Evolutionary conservation across 1,139 yeast species (phyloP).

Genomic region (Yarrowia galli): DNA sequence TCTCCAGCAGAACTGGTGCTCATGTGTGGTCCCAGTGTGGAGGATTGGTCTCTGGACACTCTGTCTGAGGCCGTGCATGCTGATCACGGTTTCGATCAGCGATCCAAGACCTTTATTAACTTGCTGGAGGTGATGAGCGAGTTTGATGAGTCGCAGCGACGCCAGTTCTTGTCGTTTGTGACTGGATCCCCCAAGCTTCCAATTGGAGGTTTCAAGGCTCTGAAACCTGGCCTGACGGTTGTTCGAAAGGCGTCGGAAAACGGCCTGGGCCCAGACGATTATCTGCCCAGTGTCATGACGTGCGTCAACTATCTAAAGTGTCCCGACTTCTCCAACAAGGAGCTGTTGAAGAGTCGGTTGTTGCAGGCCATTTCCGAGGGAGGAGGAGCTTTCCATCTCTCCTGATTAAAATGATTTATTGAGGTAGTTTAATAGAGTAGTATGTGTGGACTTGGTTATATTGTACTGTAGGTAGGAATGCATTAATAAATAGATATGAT

Average conservation of each 20-base stretch:
- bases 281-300: conserved; percentile 96
- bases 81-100: conserved; percentile 87
- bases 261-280: conserved; percentile 74
- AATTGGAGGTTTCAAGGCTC: conserved; percentile 87
- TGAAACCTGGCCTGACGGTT: conserved; percentile 84
- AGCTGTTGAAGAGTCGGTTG: conserved; percentile 64
- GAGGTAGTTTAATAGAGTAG: conserved; percentile 18
- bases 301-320: conserved; percentile 93
- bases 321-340: conserved; percentile 76
- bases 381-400: conserved; percentile 83
- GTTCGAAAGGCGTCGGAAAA: conserved; percentile 78
- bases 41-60: conserved; percentile 79
- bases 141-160: conserved; percentile 62
- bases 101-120: conserved; percentile 67
- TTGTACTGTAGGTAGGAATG: background rate
- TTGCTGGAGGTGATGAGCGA: conserved; percentile 66
- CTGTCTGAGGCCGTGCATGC: conserved; percentile 71
- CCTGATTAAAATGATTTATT: conserved; percentile 51
- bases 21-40: conserved; percentile 76
- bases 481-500: background rate
- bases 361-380: conserved; percentile 84
- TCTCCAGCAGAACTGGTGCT: conserved; percentile 74
- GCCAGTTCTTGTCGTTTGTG: conserved; percentile 81
- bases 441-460: background rate
- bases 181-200: conserved; percentile 96